Percentiles rank a stretch among this genome's conserved stretches.
Conservation (phyloP, 352 stramenopile genomes). For the Pythium folliculosum region DNA sequence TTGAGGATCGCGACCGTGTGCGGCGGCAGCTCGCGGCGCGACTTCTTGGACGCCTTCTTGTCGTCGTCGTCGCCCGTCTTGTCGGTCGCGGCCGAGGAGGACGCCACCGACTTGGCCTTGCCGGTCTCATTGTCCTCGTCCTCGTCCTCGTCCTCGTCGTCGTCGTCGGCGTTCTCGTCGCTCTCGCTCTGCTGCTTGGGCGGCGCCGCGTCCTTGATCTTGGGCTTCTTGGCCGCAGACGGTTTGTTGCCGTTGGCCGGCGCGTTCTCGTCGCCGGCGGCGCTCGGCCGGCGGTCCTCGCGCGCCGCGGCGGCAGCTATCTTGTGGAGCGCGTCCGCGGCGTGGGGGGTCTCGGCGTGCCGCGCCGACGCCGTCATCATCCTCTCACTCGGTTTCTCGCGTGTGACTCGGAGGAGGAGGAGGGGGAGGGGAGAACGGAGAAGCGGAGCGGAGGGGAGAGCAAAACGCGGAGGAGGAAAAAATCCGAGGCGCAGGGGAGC, state of each 20-base stretch:
- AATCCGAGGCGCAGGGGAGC: background rate
- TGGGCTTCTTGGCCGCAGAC: background rate
- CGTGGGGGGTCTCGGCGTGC: conserved; percentile 16
- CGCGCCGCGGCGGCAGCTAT: conserved; percentile 18
- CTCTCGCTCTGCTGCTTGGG: conserved; percentile 18
- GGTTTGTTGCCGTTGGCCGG: conserved; percentile 24
- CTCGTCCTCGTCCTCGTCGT: conserved; percentile 42
- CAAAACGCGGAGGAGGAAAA: background rate
- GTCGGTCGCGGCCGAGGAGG: conserved; percentile 17
- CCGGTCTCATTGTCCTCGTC: conserved; percentile 20
- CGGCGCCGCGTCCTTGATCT: conserved; percentile 1
- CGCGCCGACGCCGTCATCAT: conserved; percentile 24
- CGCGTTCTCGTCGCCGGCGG: conserved; percentile 19
- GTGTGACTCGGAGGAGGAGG: background rate
- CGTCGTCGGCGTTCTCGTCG: conserved; percentile 24
- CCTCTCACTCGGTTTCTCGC: background rate
- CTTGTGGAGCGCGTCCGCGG: conserved; percentile 20
- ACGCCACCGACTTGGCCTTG: conserved; percentile 27
- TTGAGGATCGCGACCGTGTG: conserved; percentile 87
- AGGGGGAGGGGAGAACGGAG: background rate
- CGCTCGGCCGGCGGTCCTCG: background rate
- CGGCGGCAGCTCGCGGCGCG: conserved; percentile 74
- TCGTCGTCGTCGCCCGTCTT: conserved; percentile 36
- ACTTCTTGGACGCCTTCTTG: conserved; percentile 70
- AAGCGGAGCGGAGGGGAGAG: background rate